These are phyloP conservation scores for Poteriospumella lacustris DNA, from an alignment of 108 stramenopile genomes.

Conservation along the genomic window DNA sequence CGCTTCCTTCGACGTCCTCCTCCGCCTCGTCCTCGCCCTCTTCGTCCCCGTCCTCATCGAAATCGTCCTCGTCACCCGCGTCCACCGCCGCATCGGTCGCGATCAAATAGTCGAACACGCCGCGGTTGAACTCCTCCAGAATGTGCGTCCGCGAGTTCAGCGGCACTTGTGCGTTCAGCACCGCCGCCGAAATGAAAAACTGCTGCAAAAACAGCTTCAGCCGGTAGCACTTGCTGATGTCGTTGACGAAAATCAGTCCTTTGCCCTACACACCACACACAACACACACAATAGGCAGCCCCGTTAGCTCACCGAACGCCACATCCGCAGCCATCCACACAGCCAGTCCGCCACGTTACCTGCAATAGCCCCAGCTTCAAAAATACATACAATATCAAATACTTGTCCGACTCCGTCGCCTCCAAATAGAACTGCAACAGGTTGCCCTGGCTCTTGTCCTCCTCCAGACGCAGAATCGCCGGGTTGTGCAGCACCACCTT, in stretches of 20 bases:
- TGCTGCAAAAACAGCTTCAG: slow-evolving; percentile 95
- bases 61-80: slow-evolving; percentile 31
- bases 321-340: too few species aligned
- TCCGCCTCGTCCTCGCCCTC: too few species aligned
- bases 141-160: slow-evolving; percentile 83
- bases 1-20: too few species aligned
- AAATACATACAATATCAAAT: slow-evolving; percentile 77
- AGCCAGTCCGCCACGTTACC: not conserved
- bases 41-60: slow-evolving; percentile 26
- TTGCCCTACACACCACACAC: slow-evolving; percentile 60
- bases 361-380: slow-evolving; percentile 77
- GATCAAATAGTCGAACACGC: slow-evolving; percentile 96
- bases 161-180: slow-evolving; percentile 91
- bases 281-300: not conserved
- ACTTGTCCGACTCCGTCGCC: slow-evolving; percentile 73
- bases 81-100: slow-evolving; percentile 84
- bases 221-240: slow-evolving; percentile 78
- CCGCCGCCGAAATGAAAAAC: slow-evolving; percentile 88
- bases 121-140: slow-evolving; percentile 86
- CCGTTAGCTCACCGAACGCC: too few species aligned
- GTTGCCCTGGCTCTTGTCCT: slow-evolving; percentile 60
- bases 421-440: slow-evolving; percentile 82
- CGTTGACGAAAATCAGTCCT: slow-evolving; percentile 93
- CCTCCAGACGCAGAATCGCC: slow-evolving; percentile 84
- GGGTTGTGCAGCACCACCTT: slow-evolving; percentile 84